Base-by-base conservation (phyloP, 2,329 filamentous ascomycete species). In the Alternaria longipes region DNA sequence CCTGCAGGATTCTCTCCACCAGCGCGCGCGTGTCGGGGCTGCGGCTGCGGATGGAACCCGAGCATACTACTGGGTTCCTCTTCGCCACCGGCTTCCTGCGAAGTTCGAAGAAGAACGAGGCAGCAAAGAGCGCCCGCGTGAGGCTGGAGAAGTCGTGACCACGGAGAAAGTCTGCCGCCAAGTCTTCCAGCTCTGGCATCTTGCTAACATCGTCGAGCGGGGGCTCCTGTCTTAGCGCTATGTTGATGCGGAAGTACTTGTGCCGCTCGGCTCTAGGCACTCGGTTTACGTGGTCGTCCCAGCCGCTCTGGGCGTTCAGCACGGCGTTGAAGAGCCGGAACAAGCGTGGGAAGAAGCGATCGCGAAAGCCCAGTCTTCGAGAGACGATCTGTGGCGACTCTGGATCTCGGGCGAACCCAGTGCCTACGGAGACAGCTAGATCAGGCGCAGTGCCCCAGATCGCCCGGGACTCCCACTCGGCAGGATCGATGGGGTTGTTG, bases 161-260 rank as follows among this genome's bases (percentile, higher is more conserved):
- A 24, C 51, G 2, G 20, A 68, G 56, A 41, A 66, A 68, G 6
- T 11, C 54, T 8, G 14, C 20, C 41, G 57, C 34, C 8, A 59
- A 38, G 34, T 38, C 34, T 57, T 68, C 49, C 28, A 66, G 53
- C 22, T 61, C 26, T 18, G 28, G 36, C 28, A 68, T 64, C 40
- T 64, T 60, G 6, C 47, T 16, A 26, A 64, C 22, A 49, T 66
- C 16, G 53, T 68, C 22, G 8, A 68, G 57, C 24, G 3, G 4
- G 30, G 34, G 55, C 50, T 66, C 47, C 8, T 24, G 36, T 8
- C 55, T 36, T 45, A 68, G n/a, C 3, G 54, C 20, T 38, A 66
- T 63, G 26, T 68, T 68, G 16, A 68, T 61, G 14, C 38, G 38
- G 30, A 65, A 56, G 44, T 68, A 65, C 46, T 60, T 68, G 22